Percentiles rank a stretch among this genome's conserved stretches.
phyloP scores from a whole-genome alignment of 768 basidiomycete species.

The Leccinum pellstonianum region DNA sequence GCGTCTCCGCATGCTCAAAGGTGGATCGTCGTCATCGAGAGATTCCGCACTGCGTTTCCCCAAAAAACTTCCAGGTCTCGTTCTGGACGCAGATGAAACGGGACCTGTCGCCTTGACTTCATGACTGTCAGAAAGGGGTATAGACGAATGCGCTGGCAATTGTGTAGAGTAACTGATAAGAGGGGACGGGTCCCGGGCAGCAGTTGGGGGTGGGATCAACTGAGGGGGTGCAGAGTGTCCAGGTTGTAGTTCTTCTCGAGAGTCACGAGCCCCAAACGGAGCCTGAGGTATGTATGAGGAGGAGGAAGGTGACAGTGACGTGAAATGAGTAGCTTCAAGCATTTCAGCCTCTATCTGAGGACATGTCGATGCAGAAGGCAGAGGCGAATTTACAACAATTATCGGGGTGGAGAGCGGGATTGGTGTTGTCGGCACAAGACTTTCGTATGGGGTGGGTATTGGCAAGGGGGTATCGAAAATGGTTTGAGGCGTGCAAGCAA shows the following conservation, averaged over 20 bases:
- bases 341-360: background rate
- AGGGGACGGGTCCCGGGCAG: slow-evolving; percentile 5
- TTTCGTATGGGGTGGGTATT: background rate
- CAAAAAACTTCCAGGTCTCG: background rate
- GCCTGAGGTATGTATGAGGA: background rate
- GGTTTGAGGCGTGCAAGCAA: slow-evolving; percentile 14
- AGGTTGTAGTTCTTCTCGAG: background rate
- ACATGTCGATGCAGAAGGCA: background rate
- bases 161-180: background rate
- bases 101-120: background rate
- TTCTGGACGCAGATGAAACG: background rate
- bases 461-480: background rate
- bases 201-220: slow-evolving; percentile 16
- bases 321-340: background rate
- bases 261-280: background rate
- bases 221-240: slow-evolving; percentile 7
- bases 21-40: slow-evolving; percentile 2
- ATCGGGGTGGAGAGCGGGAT: background rate
- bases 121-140: background rate
- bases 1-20: slow-evolving; percentile 7
- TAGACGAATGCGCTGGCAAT: background rate
- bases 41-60: slow-evolving; percentile 14
- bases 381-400: background rate
- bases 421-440: background rate
- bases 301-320: background rate